Conservation (phyloP, 148 eudicot genomes). For the Camellia japonica region DNA sequence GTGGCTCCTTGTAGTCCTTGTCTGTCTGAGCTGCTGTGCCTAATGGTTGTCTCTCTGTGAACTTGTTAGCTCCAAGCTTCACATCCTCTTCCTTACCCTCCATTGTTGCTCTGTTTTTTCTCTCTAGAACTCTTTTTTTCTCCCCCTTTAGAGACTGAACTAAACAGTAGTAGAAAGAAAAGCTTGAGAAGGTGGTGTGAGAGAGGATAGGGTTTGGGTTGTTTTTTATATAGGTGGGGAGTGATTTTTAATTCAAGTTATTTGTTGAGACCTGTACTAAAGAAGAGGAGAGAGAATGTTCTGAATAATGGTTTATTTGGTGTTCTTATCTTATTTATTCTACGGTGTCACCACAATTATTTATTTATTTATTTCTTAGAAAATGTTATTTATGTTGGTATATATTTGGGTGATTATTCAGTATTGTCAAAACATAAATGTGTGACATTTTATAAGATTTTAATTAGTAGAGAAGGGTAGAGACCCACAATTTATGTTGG, state of each 20-base stretch:
- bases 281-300: constrained; percentile 13
- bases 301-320: constrained; percentile 13
- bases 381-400: too few species aligned
- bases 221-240: constrained; percentile 17
- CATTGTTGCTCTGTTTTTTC: constrained; percentile 27
- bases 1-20: constrained; percentile 79
- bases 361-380: background rate
- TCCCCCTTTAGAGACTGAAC: background rate
- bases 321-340: constrained; percentile 26
- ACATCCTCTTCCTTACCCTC: constrained; percentile 83
- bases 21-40: constrained; percentile 77
- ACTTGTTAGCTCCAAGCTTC: constrained; percentile 76
- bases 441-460: too few species aligned
- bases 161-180: background rate
- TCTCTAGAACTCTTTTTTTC: constrained; percentile 6
- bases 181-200: constrained; percentile 2
- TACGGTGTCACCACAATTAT: constrained; percentile 17
- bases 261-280: background rate
- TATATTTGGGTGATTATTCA: too few species aligned
- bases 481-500: too few species aligned
- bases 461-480: too few species aligned
- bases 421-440: too few species aligned
- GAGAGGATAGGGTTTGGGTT: background rate
- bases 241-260: background rate
- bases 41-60: constrained; percentile 63